Conservation (phyloP, 179 eudicot genomes). For the Actinidia chinensis region DNA sequence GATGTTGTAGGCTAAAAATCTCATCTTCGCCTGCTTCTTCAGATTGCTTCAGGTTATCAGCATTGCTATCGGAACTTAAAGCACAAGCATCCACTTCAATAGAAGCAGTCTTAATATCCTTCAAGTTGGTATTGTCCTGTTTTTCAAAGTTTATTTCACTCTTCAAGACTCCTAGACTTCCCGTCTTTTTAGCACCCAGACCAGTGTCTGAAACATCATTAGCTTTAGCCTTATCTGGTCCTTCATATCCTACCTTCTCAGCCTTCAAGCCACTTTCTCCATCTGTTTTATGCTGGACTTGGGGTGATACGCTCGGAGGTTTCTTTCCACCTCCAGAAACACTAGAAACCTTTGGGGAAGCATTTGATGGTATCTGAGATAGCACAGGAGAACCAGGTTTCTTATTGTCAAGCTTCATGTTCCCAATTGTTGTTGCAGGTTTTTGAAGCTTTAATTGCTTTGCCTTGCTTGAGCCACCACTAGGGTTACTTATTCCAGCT, state of each 20-base stretch:
- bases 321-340: constrained; percentile 4
- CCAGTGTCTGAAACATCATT: background rate
- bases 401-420: constrained; percentile 17
- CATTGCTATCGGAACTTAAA: background rate
- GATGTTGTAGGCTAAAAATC: constrained; percentile 5
- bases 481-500: constrained; percentile 33
- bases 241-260: background rate
- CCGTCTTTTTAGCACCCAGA: background rate
- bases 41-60: constrained; percentile 1
- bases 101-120: constrained; percentile 14
- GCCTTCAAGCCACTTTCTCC: constrained; percentile 10
- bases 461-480: constrained; percentile 34
- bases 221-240: background rate
- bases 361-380: constrained; percentile 14
- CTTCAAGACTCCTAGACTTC: constrained; percentile 4
- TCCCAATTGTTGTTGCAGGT: constrained; percentile 18
- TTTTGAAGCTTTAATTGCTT: constrained; percentile 26
- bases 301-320: background rate
- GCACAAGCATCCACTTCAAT: background rate
- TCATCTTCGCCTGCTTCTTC: background rate
- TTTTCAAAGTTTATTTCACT: constrained; percentile 3
- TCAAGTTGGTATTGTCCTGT: constrained; percentile 5
- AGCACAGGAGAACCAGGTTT: constrained; percentile 22
- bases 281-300: constrained; percentile 5
- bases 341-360: constrained; percentile 17